Conservation (phyloP, 495 filamentous ascomycete species). For the Bacidia rubella region DNA sequence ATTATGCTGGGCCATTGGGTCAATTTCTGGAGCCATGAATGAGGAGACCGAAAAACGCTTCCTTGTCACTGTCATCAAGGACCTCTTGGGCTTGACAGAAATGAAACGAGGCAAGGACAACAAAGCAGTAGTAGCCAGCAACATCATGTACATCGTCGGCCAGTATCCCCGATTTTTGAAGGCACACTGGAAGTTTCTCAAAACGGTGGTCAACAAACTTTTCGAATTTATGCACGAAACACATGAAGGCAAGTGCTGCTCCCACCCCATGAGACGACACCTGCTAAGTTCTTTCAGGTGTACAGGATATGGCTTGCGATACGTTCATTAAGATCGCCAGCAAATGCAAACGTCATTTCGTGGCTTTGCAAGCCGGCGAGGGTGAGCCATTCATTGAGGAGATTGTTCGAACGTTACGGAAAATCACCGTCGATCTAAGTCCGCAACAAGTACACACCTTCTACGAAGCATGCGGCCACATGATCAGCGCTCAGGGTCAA, state of each 20-base stretch:
- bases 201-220: conserved; percentile 98
- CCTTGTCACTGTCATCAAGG: conserved; percentile 96
- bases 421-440: conserved; percentile 86
- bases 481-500: conserved; percentile 96
- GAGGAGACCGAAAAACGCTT: conserved; percentile 98
- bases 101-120: conserved; percentile 99
- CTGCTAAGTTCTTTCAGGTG: conserved; percentile 44
- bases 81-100: conserved; percentile 92
- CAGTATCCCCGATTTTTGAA: conserved; percentile 97
- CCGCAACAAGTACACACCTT: conserved; percentile 98
- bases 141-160: conserved; percentile 99
- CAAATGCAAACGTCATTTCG: conserved; percentile 94
- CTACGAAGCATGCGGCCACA: conserved; percentile 97
- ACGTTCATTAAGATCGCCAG: conserved; percentile 99
- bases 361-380: conserved; percentile 89
- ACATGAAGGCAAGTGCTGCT: conserved; percentile 60
- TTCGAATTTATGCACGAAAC: conserved; percentile 99
- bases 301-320: conserved; percentile 99
- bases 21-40: conserved; percentile 97
- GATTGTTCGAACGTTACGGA: conserved; percentile 86
- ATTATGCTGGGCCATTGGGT: conserved; percentile 97
- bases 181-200: conserved; percentile 98
- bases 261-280: conserved; percentile 4
- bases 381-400: conserved; percentile 95
- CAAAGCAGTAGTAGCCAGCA: conserved; percentile 96